A percentile compares a stretch with the other conserved stretches of the same genome.
These are phyloP conservation scores for Naganishia cerealis DNA, from an alignment of 1,284 basidiomycete species.

Conservation along the genomic window DNA sequence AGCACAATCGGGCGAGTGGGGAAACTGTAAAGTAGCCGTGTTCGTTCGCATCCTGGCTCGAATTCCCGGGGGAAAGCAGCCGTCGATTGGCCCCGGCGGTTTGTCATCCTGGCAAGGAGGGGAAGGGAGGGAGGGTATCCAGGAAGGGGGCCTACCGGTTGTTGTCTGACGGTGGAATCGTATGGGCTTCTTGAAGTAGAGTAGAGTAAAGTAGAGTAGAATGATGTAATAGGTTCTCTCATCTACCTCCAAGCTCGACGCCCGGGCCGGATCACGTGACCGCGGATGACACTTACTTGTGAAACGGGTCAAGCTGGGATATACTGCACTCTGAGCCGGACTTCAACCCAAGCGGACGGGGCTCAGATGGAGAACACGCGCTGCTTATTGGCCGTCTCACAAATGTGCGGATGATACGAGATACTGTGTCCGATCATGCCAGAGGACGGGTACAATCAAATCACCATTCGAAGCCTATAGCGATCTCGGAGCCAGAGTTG, in stretches of 20 bases:
- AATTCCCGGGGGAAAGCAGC: conserved; percentile 7
- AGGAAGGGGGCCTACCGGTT: too few species aligned
- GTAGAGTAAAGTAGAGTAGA: too few species aligned
- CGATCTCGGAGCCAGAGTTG: not conserved
- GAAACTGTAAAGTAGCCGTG: conserved; percentile 8
- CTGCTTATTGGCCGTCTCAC: not conserved
- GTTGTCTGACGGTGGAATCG: too few species aligned
- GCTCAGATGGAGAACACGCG: too few species aligned
- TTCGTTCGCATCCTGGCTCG: conserved; percentile 29
- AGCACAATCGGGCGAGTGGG: not conserved
- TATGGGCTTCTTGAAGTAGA: too few species aligned
- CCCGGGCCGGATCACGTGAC: too few species aligned
- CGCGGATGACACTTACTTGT: too few species aligned
- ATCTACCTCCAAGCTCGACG: too few species aligned
- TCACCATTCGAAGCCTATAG: not conserved
- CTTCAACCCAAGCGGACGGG: too few species aligned
- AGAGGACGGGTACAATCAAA: not conserved
- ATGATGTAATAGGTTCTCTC: too few species aligned
- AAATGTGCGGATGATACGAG: not conserved
- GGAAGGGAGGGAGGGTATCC: not conserved
- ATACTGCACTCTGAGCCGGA: too few species aligned
- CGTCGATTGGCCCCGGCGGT: conserved; percentile 30
- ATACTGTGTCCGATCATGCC: not conserved
- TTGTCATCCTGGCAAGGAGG: conserved; percentile 5
- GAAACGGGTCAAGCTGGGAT: too few species aligned